Evolutionary conservation across 768 basidiomycete species (phyloP), one percentile per base, ranked within the genome.

Genomic region (Agaricus sinodeliciosus): DNA sequence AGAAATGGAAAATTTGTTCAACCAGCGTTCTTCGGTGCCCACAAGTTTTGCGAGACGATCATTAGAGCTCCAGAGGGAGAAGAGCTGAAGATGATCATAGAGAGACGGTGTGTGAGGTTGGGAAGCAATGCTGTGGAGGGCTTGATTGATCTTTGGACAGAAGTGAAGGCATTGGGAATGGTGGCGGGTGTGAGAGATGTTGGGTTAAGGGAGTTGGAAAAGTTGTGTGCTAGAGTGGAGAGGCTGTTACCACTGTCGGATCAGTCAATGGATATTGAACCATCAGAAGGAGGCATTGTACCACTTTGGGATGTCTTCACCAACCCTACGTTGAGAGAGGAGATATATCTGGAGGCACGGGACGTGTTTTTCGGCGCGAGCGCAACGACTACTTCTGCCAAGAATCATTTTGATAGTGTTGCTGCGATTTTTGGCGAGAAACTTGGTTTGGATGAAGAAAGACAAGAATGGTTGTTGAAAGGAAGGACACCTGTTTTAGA

Each of bases 361-460:
- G 96, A 98, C 64, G 81, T 95, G 19, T 97, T 99, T 70, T 91
- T 96, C 58, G 90, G 91, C 35, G 77, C 82, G 22, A 80, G 81
- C 13, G 67, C 72, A 4, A 72, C 77, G 45, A 84, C 82, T 1
- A 57, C 75, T 1, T 65, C 78, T 8, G 76, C 81, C 43, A 79
- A 70, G 45, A 67, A 71, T 4, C 78, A 83, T 57, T 56, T 70
- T 13, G 72, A 76, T 6, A 67, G 69, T 2, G 71, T 92, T 48
- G 76, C 82, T 2, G 47, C 65, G 3, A 64, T 80, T 19, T 69
- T 90, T 39, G 86, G 80, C 6, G 71, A 77, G 27, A 76, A 81
- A 27, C 73, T 94, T 4, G 82, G 77, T 0, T 72, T 94, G 37
- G 82, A 87, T 28, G 55, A 67, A 13, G 93, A 94, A 48, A 80